Evolutionary conservation across 2,329 filamentous ascomycete species (phyloP).

Genomic region (Ophiocordyceps camponoti-floridani): DNA sequence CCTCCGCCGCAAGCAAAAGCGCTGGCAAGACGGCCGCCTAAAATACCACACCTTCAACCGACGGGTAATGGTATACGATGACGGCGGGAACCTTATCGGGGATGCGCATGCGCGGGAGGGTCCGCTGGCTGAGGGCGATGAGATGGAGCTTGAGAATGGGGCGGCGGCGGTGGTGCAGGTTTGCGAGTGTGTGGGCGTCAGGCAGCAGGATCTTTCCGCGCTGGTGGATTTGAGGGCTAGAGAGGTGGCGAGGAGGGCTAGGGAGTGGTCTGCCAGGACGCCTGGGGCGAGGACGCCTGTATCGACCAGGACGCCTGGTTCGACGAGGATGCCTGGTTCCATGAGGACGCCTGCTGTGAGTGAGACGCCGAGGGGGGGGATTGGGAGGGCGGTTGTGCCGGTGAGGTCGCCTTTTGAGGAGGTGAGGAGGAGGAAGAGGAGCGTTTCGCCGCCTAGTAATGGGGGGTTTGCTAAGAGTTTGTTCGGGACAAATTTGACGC

Average conservation of each 20-base stretch:
- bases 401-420: slow-evolving; percentile 16
- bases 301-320: not conserved
- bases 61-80: slow-evolving; percentile 79
- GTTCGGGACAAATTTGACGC: slow-evolving; percentile 15
- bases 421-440: slow-evolving; percentile 11
- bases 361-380: slow-evolving; percentile 8
- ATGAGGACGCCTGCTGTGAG: slow-evolving; percentile 18
- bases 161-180: slow-evolving; percentile 60
- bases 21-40: slow-evolving; percentile 84
- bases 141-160: slow-evolving; percentile 62
- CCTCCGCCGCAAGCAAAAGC: slow-evolving; percentile 68
- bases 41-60: slow-evolving; percentile 85
- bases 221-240: slow-evolving; percentile 52
- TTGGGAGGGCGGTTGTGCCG: slow-evolving; percentile 15
- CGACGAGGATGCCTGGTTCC: slow-evolving; percentile 16
- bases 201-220: slow-evolving; percentile 61
- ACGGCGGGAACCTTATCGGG: slow-evolving; percentile 61
- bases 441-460: slow-evolving; percentile 15
- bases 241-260: slow-evolving; percentile 32
- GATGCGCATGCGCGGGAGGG: slow-evolving; percentile 65
- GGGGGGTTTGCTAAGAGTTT: slow-evolving; percentile 14
- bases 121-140: slow-evolving; percentile 63
- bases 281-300: slow-evolving; percentile 16
- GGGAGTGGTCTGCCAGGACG: no score
- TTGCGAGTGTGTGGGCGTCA: slow-evolving; percentile 51